phyloP scores from a whole-genome alignment of 257 asterid species.

The Osmanthus fragrans region DNA sequence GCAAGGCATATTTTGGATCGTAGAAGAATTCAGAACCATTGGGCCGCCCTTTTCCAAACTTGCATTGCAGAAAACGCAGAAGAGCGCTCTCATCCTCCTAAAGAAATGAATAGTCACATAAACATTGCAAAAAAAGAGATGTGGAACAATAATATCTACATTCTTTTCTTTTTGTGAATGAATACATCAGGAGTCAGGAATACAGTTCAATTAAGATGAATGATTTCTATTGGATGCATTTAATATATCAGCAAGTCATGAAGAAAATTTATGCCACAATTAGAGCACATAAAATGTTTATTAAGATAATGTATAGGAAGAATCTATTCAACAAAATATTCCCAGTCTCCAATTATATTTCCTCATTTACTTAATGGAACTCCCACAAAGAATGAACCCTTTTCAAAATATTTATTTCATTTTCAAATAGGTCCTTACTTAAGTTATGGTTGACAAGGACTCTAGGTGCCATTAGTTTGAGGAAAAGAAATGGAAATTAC shows the following conservation, averaged over 20 bases:
- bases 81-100: conserved; percentile 97
- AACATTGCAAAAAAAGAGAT: conserved; percentile 26
- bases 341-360: background rate
- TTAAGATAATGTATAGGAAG: background rate
- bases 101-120: conserved; percentile 18
- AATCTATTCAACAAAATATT: background rate
- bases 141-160: background rate
- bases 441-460: background rate
- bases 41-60: conserved; percentile 80
- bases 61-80: conserved; percentile 91
- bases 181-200: background rate
- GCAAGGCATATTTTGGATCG: conserved; percentile 98
- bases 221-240: background rate
- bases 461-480: background rate
- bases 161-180: conserved; percentile 1
- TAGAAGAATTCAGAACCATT: conserved; percentile 84
- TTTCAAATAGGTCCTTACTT: background rate
- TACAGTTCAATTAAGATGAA: background rate
- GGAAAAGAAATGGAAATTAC: background rate
- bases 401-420: background rate
- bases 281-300: background rate
- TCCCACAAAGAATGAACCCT: background rate
- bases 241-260: background rate
- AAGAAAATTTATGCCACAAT: background rate
- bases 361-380: background rate